Evolutionary conservation across 352 stramenopile species (phyloP).

Genomic region (Pythium chondricola): DNA sequence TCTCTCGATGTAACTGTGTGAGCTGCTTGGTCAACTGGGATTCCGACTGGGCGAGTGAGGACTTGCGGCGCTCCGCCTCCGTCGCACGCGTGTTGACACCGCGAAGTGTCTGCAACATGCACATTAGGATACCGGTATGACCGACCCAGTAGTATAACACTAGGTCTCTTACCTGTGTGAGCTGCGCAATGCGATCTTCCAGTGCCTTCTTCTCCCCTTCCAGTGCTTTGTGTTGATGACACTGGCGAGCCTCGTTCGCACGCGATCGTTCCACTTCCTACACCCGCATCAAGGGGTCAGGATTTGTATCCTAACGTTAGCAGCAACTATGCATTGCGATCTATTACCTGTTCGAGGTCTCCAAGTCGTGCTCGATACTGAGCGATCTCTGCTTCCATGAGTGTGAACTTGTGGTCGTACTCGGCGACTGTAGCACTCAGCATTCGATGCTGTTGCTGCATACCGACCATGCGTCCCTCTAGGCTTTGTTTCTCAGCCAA

Average conservation of each 20-base stretch:
- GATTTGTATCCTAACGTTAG: too few species aligned
- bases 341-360: too few species aligned
- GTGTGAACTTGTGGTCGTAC: too few species aligned
- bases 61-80: conserved; percentile 38
- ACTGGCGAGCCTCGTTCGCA: background rate
- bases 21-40: conserved; percentile 36
- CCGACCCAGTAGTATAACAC: background rate
- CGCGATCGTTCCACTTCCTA: conserved; percentile 8
- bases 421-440: too few species aligned
- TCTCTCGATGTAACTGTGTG: conserved; percentile 39
- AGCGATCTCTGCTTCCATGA: too few species aligned
- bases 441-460: too few species aligned
- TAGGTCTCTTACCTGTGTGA: conserved; percentile 17
- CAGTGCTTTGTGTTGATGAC: conserved; percentile 8
- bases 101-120: conserved; percentile 30
- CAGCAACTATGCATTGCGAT: too few species aligned
- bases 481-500: background rate
- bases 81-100: conserved; percentile 24
- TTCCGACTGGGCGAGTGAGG: conserved; percentile 26
- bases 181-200: conserved; percentile 36
- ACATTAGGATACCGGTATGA: background rate
- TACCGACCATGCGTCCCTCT: background rate
- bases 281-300: too few species aligned
- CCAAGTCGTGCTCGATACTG: too few species aligned
- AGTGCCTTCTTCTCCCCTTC: conserved; percentile 32